Percentiles rank a stretch among this genome's conserved stretches.
Conservation (phyloP, 225 moss, liverwort and hornwort species). For the Pleurozium schreberi region DNA sequence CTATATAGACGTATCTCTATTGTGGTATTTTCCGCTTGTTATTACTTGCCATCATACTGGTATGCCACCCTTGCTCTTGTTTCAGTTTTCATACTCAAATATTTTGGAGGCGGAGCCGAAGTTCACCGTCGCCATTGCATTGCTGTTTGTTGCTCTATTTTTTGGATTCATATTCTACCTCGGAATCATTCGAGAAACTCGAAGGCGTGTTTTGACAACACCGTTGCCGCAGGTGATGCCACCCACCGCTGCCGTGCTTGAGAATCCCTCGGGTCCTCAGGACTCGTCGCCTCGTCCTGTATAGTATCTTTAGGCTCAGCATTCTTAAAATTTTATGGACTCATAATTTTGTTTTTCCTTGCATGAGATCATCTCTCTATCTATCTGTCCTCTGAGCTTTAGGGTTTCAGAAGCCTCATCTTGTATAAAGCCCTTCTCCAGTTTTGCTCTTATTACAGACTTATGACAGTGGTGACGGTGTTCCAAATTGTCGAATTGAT, state of each 20-base stretch:
- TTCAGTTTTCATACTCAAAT: neutral
- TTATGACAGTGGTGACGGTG: neutral
- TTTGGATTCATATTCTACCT: conserved; percentile 19
- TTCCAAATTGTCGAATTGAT: neutral
- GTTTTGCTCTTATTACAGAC: conserved; percentile 11
- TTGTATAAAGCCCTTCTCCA: conserved; percentile 6
- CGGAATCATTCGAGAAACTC: conserved; percentile 20
- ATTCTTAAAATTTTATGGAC: neutral
- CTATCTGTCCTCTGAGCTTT: neutral
- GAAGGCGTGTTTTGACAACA: conserved; percentile 8
- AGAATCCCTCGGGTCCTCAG: neutral
- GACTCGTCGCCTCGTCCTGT: neutral
- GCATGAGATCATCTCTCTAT: neutral
- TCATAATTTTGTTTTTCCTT: neutral
- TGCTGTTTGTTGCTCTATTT: conserved; percentile 20
- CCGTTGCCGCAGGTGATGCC: conserved; percentile 10
- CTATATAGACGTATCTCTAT: neutral
- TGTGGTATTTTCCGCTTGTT: neutral
- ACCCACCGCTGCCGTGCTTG: neutral
- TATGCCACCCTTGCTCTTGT: neutral
- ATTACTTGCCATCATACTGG: neutral
- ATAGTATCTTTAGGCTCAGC: neutral
- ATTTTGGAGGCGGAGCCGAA: conserved; percentile 9
- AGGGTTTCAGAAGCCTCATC: neutral
- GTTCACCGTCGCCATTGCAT: conserved; percentile 18